Conservation (phyloP, 441 rosid genomes). For the Pelargonium australe region DNA sequence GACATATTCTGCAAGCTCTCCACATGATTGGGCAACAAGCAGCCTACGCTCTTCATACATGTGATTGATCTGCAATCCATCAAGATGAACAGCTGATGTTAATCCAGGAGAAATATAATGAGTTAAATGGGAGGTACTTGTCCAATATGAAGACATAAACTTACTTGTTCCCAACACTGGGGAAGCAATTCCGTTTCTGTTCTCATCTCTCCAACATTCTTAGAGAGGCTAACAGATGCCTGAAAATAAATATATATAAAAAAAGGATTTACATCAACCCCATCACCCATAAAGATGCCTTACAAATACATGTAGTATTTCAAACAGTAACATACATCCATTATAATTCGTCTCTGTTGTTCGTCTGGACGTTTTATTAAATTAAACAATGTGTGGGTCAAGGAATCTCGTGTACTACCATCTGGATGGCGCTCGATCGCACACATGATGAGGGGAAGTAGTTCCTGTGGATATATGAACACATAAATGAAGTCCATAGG, state of each 20-base stretch:
- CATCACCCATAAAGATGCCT: constrained; percentile 16
- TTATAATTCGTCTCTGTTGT: constrained; percentile 84
- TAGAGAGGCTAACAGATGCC: constrained; percentile 93
- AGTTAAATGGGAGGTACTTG: constrained; percentile 21
- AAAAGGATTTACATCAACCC: constrained; percentile 21
- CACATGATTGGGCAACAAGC: constrained; percentile 98
- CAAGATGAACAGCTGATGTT: constrained; percentile 13
- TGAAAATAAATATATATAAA: constrained; percentile 26
- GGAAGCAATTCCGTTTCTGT: constrained; percentile 98
- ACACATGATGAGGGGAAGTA: constrained; percentile 99
- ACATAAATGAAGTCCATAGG: background rate
- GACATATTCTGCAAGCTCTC: constrained; percentile 90
- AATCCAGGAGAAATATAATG: constrained; percentile 15
- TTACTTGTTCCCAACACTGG: constrained; percentile 99
- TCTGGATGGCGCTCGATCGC: constrained; percentile 97
- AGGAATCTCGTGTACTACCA: constrained; percentile 67
- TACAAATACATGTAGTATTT: constrained; percentile 20
- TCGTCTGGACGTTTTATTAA: constrained; percentile 97
- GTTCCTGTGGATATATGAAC: constrained; percentile 50
- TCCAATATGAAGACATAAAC: constrained; percentile 22
- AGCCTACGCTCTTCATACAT: constrained; percentile 94
- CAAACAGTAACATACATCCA: constrained; percentile 67
- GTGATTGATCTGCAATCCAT: constrained; percentile 71
- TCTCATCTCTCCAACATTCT: constrained; percentile 96
- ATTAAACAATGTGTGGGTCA: constrained; percentile 90